phyloP scores from a whole-genome alignment of 2,329 filamentous ascomycete genomes.

The Colletotrichum australisinense region DNA sequence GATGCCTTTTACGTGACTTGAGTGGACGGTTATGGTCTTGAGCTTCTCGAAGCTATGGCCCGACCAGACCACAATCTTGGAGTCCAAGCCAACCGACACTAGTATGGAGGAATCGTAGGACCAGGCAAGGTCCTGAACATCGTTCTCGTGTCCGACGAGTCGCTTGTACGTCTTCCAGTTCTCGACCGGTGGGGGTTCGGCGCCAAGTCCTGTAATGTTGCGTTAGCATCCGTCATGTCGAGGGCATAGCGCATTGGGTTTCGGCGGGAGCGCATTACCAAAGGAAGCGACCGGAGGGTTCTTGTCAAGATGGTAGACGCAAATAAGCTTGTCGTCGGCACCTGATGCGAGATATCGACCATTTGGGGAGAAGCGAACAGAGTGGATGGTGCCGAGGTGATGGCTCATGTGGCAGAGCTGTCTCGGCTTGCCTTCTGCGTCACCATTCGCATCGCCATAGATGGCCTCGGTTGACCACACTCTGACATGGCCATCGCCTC shows the following conservation, averaged over 20 bases:
- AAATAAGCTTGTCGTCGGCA: slow-evolving; percentile 98
- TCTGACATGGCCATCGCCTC: slow-evolving; percentile 96
- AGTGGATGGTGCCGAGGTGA: slow-evolving; percentile 96
- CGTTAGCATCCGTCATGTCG: background rate
- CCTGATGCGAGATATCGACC: slow-evolving; percentile 95
- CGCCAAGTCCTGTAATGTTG: slow-evolving; percentile 35
- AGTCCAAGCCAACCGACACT: slow-evolving; percentile 95
- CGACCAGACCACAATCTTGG: slow-evolving; percentile 98
- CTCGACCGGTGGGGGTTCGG: slow-evolving; percentile 89
- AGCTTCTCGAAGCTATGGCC: slow-evolving; percentile 98
- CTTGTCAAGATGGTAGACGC: slow-evolving; percentile 91
- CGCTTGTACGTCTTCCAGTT: slow-evolving; percentile 97
- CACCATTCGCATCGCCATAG: slow-evolving; percentile 66
- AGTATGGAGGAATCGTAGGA: slow-evolving; percentile 95
- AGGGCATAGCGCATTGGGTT: background rate
- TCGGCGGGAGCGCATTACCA: slow-evolving; percentile 62
- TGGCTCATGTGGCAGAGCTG: slow-evolving; percentile 99
- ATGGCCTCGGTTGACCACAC: slow-evolving; percentile 98
- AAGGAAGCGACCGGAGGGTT: slow-evolving; percentile 84
- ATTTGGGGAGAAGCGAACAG: slow-evolving; percentile 95
- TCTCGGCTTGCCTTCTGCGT: slow-evolving; percentile 70
- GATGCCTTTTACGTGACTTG: slow-evolving; percentile 98
- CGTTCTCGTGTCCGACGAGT: slow-evolving; percentile 96
- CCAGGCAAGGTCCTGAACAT: slow-evolving; percentile 98
- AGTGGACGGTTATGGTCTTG: slow-evolving; percentile 91